These are phyloP conservation scores for Ceratobasidium sp. DNA, from an alignment of 1,284 basidiomycete genomes.

Conservation along the genomic window DNA sequence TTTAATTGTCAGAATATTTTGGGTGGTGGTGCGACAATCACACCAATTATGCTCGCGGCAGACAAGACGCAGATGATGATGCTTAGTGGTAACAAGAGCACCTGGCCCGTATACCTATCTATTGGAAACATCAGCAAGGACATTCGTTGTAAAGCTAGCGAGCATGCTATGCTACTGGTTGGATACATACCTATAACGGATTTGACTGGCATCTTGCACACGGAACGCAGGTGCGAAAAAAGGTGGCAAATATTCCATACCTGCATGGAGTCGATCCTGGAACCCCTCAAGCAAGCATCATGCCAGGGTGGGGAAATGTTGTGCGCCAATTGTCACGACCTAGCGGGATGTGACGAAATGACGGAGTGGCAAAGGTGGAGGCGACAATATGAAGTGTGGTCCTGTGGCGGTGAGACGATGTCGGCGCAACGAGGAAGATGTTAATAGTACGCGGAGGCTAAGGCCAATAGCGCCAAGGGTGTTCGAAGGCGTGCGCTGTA, in stretches of 20 bases:
- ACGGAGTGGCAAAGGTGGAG: no score
- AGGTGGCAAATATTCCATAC: slow-evolving; percentile 45
- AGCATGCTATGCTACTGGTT: slow-evolving; percentile 6
- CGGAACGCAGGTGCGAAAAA: background rate
- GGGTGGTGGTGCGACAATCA: slow-evolving; percentile 17
- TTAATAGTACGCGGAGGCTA: no score
- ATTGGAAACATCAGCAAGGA: slow-evolving; percentile 41
- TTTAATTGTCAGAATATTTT: background rate
- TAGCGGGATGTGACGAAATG: no score
- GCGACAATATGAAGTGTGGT: no score
- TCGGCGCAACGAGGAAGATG: no score
- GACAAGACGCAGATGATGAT: slow-evolving; percentile 1
- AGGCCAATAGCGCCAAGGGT: no score
- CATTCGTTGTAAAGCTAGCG: slow-evolving; percentile 9
- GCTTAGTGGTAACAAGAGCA: background rate
- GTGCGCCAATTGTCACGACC: slow-evolving; percentile 45
- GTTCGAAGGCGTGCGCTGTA: no score
- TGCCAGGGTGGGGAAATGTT: slow-evolving; percentile 38
- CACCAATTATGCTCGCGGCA: background rate
- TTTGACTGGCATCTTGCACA: background rate
- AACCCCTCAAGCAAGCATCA: slow-evolving; percentile 39
- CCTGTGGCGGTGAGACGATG: no score
- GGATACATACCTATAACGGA: slow-evolving; percentile 2
- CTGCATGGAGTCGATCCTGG: slow-evolving; percentile 44
- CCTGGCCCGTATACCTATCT: slow-evolving; percentile 6